Evolutionary conservation across 495 filamentous ascomycete species (phyloP).

Genomic region (Trichoderma asperelloides): DNA sequence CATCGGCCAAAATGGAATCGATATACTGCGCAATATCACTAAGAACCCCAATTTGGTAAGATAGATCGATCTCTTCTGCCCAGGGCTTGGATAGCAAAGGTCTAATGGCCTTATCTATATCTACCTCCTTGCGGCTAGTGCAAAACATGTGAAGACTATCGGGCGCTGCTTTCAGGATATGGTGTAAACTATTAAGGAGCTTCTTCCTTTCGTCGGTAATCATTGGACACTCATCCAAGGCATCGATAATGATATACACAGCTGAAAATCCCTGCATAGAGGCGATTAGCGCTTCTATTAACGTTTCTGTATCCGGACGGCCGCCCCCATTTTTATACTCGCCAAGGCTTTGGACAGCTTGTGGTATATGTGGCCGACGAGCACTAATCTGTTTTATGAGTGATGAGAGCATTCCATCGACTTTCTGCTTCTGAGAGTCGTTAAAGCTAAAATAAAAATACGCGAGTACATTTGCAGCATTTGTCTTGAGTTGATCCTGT

Average conservation of each 20-base stretch:
- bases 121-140: not conserved
- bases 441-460: not conserved
- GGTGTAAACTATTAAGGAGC: not conserved
- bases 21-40: not conserved
- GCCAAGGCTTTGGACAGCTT: not conserved
- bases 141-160: not conserved
- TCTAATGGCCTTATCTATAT: not conserved
- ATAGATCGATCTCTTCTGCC: too few species aligned
- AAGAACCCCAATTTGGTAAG: too few species aligned
- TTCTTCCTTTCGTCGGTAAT: not conserved
- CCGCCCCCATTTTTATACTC: not conserved
- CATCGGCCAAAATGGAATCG: not conserved
- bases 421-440: not conserved
- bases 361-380: not conserved
- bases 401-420: not conserved
- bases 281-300: too few species aligned
- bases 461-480: not conserved
- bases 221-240: not conserved
- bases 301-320: not conserved
- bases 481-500: not conserved
- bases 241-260: not conserved
- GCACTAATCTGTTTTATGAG: not conserved
- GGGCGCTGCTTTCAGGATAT: not conserved
- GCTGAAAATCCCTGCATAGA: not conserved
- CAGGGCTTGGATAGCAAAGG: not conserved